Conservation (phyloP, 306 rosid species). For the Malus fusca region DNA sequence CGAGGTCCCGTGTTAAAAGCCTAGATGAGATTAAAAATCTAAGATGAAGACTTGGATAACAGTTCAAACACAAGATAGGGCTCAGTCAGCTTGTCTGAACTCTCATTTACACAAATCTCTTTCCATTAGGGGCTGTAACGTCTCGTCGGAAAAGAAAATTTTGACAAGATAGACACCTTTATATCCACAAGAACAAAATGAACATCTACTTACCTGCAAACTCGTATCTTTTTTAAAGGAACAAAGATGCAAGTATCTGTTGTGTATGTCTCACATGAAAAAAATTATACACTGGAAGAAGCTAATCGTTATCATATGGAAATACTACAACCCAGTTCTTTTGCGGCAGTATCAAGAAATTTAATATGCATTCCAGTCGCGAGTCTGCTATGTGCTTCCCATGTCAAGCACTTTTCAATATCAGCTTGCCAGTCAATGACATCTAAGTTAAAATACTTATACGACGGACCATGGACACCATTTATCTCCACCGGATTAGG, state of each 20-base stretch:
- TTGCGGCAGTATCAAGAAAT: conserved; percentile 69
- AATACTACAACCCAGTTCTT: conserved; percentile 70
- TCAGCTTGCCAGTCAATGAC: conserved; percentile 74
- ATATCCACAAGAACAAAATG: not conserved
- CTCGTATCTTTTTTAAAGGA: conserved; percentile 5
- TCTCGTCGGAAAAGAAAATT: not conserved
- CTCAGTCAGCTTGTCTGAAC: not conserved
- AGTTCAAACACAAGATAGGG: not conserved
- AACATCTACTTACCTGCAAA: conserved; percentile 6
- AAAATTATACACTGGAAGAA: conserved; percentile 30
- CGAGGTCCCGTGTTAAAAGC: too few species aligned
- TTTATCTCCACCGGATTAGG: conserved; percentile 37
- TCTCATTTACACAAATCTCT: not conserved
- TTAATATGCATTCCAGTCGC: conserved; percentile 58
- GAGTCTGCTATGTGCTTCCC: conserved; percentile 84
- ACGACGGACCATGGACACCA: conserved; percentile 41
- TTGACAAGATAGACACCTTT: not conserved
- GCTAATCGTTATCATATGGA: conserved; percentile 41
- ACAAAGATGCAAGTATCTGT: not conserved
- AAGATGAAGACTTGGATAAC: not conserved
- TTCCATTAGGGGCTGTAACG: not conserved
- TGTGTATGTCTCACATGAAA: conserved; percentile 13
- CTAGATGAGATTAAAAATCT: too few species aligned
- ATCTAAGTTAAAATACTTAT: conserved; percentile 45
- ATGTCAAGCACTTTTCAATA: conserved; percentile 68